phyloP scores from a whole-genome alignment of 352 stramenopile species.

The Phytophthora ohioensis region DNA sequence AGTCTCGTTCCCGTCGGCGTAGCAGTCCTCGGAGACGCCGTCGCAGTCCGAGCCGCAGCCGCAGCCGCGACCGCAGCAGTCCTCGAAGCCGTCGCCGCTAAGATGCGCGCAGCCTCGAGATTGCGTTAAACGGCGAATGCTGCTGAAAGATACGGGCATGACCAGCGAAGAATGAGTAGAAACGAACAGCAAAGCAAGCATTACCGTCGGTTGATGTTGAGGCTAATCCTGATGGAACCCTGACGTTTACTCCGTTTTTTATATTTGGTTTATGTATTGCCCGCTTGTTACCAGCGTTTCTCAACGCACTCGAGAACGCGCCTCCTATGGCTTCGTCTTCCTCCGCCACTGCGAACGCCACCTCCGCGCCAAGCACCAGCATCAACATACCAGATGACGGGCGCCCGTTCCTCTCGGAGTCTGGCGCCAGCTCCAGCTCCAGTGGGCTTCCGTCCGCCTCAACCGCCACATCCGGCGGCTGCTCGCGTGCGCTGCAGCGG shows the following conservation, averaged over 20 bases:
- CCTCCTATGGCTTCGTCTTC: conserved; percentile 20
- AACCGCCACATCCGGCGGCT: conserved; percentile 22
- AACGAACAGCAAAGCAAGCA: conserved; percentile 16
- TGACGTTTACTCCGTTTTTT: conserved; percentile 14
- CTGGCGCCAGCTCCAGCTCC: conserved; percentile 22
- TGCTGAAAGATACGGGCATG: neutral
- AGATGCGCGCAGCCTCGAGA: conserved; percentile 3
- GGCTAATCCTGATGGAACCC: conserved; percentile 7
- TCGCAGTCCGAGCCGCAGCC: conserved; percentile 37
- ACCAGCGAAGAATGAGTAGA: neutral
- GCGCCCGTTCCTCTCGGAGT: conserved; percentile 28
- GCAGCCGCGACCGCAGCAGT: conserved; percentile 16
- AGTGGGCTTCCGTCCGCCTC: conserved; percentile 10
- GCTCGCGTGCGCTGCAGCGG: conserved; percentile 28
- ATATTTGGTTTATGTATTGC: conserved; percentile 21
- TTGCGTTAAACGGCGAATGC: neutral
- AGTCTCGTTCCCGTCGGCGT: conserved; percentile 35
- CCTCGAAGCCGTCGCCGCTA: conserved; percentile 33
- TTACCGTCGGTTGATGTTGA: neutral
- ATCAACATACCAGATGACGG: conserved; percentile 40
- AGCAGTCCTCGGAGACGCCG: conserved; percentile 34
- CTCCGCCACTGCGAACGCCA: conserved; percentile 2
- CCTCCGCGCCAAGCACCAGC: conserved; percentile 26
- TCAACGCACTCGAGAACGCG: conserved; percentile 13
- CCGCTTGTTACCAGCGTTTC: conserved; percentile 8